phyloP scores from a whole-genome alignment of 192 early-diverging fungal genomes.

The Coemansia sp. region DNA sequence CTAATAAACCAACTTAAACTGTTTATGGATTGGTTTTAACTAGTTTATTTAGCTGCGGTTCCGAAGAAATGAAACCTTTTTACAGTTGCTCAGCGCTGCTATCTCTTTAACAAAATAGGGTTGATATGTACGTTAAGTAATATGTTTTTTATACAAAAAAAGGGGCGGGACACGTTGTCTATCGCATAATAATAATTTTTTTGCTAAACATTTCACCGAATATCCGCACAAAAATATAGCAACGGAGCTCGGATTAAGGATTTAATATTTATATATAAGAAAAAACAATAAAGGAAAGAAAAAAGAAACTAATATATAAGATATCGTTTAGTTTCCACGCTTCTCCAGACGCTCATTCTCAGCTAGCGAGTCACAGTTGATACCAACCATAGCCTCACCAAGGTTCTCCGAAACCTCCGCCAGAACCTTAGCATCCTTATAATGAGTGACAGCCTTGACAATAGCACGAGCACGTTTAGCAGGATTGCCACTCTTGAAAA shows the following conservation, averaged over 20 bases:
- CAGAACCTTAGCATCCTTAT: slow-evolving; percentile 84
- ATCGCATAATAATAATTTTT: too few relatives aligned
- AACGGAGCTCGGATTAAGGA: neutral
- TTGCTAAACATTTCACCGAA: too few relatives aligned
- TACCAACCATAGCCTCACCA: slow-evolving; percentile 97
- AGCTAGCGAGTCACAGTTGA: slow-evolving; percentile 62
- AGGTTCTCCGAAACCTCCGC: slow-evolving; percentile 90
- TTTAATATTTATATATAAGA: neutral
- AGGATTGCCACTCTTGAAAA: slow-evolving; percentile 97
- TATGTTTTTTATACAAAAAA: too few relatives aligned
- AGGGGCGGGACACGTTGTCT: too few relatives aligned
- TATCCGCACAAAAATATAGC: too few relatives aligned
- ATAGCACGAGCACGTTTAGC: slow-evolving; percentile 94
- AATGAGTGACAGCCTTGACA: slow-evolving; percentile 97
- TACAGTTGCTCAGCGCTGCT: too few relatives aligned
- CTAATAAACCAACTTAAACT: too few relatives aligned
- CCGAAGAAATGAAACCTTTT: too few relatives aligned
- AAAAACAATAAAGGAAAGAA: neutral
- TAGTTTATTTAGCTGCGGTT: too few relatives aligned
- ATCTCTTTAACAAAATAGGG: too few relatives aligned
- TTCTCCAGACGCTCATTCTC: slow-evolving; percentile 52
- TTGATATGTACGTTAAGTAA: too few relatives aligned
- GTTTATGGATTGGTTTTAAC: too few relatives aligned
- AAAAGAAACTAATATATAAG: neutral
- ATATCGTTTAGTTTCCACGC: slow-evolving; percentile 27